Evolutionary conservation across 768 basidiomycete genomes (phyloP).

Genomic region (Lactarius evosmus): DNA sequence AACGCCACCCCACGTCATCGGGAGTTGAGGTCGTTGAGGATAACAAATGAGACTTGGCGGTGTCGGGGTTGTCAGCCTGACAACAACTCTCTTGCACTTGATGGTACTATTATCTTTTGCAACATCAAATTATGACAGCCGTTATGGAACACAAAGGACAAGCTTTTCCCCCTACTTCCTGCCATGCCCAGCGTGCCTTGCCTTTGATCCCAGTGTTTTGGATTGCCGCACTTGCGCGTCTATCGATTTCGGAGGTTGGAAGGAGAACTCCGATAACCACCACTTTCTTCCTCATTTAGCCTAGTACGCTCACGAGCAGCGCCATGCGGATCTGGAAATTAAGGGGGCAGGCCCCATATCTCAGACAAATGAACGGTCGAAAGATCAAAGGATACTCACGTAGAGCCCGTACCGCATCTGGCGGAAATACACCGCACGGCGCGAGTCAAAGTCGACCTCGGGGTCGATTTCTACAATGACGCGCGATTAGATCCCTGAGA

Average conservation of each 20-base stretch:
- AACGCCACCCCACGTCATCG: too few species aligned
- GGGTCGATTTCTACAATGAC: constrained; percentile 86
- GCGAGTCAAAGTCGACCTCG: constrained; percentile 94
- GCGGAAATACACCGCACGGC: constrained; percentile 94
- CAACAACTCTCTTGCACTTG: too few species aligned
- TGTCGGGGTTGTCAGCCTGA: too few species aligned
- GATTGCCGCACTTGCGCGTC: neutral
- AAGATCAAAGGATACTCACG: constrained; percentile 50
- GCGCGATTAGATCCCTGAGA: constrained; percentile 22
- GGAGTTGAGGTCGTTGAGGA: too few species aligned
- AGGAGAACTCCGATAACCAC: neutral
- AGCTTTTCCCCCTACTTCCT: neutral
- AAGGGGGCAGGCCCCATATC: neutral
- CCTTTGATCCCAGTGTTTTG: neutral
- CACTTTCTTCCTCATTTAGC: constrained; percentile 5
- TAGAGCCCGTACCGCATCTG: constrained; percentile 99
- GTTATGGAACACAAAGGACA: neutral
- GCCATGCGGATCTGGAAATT: constrained; percentile 49
- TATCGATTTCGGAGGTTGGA: neutral
- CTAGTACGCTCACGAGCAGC: constrained; percentile 45
- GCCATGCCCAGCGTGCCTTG: neutral
- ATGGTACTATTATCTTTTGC: too few species aligned
- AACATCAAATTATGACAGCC: neutral
- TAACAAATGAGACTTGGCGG: too few species aligned
- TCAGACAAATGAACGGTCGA: neutral